Conservation (phyloP, 352 stramenopile genomes). For the Phytophthora megakarya region DNA sequence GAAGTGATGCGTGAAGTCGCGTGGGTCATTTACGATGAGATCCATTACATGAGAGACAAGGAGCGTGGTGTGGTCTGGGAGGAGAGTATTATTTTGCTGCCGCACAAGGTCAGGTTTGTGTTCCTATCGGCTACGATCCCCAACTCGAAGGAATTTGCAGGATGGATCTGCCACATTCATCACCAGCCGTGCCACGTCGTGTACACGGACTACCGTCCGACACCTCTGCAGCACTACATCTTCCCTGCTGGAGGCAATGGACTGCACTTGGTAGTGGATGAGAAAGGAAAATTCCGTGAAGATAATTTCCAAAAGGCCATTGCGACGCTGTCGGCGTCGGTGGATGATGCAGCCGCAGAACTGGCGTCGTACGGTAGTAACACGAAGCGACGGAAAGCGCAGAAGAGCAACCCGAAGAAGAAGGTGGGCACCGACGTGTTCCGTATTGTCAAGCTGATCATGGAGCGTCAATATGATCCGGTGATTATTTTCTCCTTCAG, state of each 20-base stretch:
- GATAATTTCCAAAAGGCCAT: constrained; percentile 97
- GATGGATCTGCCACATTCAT: constrained; percentile 99
- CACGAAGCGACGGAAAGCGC: constrained; percentile 65
- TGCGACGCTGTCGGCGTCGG: constrained; percentile 66
- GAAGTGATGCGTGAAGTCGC: constrained; percentile 99
- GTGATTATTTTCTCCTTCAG: constrained; percentile 99
- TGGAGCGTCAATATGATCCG: constrained; percentile 96
- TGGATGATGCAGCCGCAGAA: constrained; percentile 72
- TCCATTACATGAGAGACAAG: constrained; percentile 99
- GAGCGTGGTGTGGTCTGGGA: constrained; percentile 98
- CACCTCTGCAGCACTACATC: constrained; percentile 99
- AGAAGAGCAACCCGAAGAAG: constrained; percentile 82
- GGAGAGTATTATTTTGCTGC: constrained; percentile 98
- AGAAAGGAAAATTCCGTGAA: constrained; percentile 98
- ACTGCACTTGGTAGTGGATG: constrained; percentile 99
- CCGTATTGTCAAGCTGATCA: constrained; percentile 98
- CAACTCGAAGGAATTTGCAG: constrained; percentile 96
- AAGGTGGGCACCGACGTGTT: constrained; percentile 95
- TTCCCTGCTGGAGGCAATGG: constrained; percentile 97
- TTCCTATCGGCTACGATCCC: constrained; percentile 99
- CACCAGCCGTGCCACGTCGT: constrained; percentile 99
- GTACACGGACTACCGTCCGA: constrained; percentile 99
- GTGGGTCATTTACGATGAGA: constrained; percentile 99
- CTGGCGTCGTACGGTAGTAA: constrained; percentile 81
- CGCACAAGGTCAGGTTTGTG: constrained; percentile 98